Base-by-base conservation (phyloP, 495 filamentous ascomycete species). In the Massariosphaeria phaeospora region DNA sequence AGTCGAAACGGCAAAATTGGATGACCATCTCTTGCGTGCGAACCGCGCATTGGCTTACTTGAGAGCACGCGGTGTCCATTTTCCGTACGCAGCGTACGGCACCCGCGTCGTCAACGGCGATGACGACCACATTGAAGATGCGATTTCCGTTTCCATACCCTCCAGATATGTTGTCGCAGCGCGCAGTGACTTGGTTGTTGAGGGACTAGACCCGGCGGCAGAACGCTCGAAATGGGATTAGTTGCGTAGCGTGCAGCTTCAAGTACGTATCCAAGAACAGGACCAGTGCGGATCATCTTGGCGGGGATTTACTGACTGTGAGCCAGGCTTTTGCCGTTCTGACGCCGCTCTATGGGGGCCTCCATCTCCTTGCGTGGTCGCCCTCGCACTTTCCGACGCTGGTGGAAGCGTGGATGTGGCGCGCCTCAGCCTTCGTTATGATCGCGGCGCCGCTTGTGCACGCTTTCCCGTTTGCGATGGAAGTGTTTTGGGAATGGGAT, bases 151-250 rank as follows among this genome's bases (percentile, higher is more conserved):
- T 10, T 6, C 12, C 26, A 36, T 50, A 29, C 23, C 42, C 1
- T 1, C 30, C 13, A 3, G 12, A 3, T 42, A 51, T 52, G 18
- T 57, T 18, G 58, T 61, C 7, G 0, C 38, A 2, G 1, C 17
- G 8, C 47, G 52, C 35, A 48, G 52, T 41, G 57, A 61, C 29
- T 47, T 50, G 27, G 13, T 21, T 31, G 52, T 61, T 39, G 44
- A 61, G 13, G 57, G 57, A 20, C n/a, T 29, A 33, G 30, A 8
- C n/a, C 30, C 12, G 3, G 23, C 31, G 18, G 21, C 54, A 23
- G n/a, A 15, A n/a, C 15, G 12, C 4, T n/a, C n/a, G n/a, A n/a
- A n/a, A n/a, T n/a, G n/a, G n/a, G n/a, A n/a, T n/a, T n/a, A n/a
- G n/a, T n/a, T n/a, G n/a, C n/a, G n/a, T n/a, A n/a, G n/a, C n/a